Evolutionary conservation across 495 filamentous ascomycete genomes (phyloP).

Genomic region (Talaromyces liani): DNA sequence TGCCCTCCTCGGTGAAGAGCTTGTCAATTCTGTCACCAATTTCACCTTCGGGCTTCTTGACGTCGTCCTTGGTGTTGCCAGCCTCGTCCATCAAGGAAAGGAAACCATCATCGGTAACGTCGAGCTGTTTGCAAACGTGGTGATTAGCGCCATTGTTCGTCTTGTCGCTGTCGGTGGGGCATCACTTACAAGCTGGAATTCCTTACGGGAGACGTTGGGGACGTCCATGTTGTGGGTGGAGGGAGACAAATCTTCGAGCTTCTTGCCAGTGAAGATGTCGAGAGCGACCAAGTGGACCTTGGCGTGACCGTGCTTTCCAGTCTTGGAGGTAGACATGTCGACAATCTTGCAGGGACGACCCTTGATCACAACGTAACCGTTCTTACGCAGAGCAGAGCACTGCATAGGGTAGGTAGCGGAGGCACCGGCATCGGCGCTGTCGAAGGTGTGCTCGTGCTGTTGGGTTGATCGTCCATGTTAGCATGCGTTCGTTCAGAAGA

Average conservation of each 20-base stretch:
- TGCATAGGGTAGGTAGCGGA: constrained; percentile 94
- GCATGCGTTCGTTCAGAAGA: background rate
- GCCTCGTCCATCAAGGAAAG: constrained; percentile 78
- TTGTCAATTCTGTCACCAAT: constrained; percentile 71
- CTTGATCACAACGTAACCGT: constrained; percentile 97
- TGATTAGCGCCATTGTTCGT: background rate
- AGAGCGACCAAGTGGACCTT: constrained; percentile 97
- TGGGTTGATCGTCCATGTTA: constrained; percentile 11
- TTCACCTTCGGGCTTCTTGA: constrained; percentile 87
- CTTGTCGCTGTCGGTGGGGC: background rate
- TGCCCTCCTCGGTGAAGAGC: constrained; percentile 67
- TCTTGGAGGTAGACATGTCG: constrained; percentile 99
- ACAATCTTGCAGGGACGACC: constrained; percentile 98
- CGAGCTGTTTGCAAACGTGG: constrained; percentile 46
- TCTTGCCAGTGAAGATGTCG: constrained; percentile 99
- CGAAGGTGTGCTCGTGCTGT: constrained; percentile 88
- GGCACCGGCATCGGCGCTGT: constrained; percentile 86
- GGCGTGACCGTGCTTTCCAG: constrained; percentile 99
- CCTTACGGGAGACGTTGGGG: constrained; percentile 78
- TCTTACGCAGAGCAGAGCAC: constrained; percentile 98
- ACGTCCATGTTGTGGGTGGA: constrained; percentile 99
- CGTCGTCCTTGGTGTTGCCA: constrained; percentile 84
- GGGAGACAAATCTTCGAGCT: constrained; percentile 97
- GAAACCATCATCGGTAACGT: constrained; percentile 85
- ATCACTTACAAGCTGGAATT: constrained; percentile 83